phyloP scores from a whole-genome alignment of 352 stramenopile species.

The Globisporangium spiculum region DNA sequence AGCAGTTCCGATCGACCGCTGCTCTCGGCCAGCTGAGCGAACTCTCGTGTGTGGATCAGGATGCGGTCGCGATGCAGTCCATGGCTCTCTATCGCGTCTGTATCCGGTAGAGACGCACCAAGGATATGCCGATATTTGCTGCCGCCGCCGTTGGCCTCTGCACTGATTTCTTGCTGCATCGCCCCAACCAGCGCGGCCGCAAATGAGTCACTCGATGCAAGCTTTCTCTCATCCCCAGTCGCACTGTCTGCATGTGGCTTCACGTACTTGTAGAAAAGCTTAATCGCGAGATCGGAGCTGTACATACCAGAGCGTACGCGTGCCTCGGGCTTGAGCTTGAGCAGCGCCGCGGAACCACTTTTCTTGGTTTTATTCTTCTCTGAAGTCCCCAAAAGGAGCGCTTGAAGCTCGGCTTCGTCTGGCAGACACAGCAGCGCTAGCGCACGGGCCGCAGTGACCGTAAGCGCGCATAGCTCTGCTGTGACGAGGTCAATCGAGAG shows the following conservation, averaged over 20 bases:
- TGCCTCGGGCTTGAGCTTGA: slow-evolving; percentile 18
- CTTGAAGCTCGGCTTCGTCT: neutral
- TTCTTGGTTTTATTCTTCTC: neutral
- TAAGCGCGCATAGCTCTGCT: neutral
- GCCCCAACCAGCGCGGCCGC: neutral
- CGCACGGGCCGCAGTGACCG: neutral
- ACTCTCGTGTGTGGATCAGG: slow-evolving; percentile 43
- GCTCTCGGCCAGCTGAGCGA: slow-evolving; percentile 18
- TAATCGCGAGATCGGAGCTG: slow-evolving; percentile 19
- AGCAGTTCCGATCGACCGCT: slow-evolving; percentile 1
- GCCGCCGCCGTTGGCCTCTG: neutral
- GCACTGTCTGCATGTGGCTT: neutral
- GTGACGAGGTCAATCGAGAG: slow-evolving; percentile 2
- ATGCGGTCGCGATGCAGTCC: slow-evolving; percentile 37
- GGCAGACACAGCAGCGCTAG: neutral
- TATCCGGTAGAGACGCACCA: slow-evolving; percentile 26
- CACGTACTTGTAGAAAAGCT: slow-evolving; percentile 19
- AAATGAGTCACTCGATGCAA: neutral
- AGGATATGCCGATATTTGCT: slow-evolving; percentile 26
- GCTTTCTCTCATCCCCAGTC: neutral
- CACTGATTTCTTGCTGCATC: slow-evolving; percentile 6
- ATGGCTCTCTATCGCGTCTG: slow-evolving; percentile 13
- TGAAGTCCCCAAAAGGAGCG: neutral
- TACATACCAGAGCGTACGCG: neutral
- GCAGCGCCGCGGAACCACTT: neutral